A percentile compares a stretch with the other conserved stretches of the same genome.
Evolutionary conservation across 805 yeast genomes (phyloP).

Genomic region (Metschnikowia shivogae): DNA sequence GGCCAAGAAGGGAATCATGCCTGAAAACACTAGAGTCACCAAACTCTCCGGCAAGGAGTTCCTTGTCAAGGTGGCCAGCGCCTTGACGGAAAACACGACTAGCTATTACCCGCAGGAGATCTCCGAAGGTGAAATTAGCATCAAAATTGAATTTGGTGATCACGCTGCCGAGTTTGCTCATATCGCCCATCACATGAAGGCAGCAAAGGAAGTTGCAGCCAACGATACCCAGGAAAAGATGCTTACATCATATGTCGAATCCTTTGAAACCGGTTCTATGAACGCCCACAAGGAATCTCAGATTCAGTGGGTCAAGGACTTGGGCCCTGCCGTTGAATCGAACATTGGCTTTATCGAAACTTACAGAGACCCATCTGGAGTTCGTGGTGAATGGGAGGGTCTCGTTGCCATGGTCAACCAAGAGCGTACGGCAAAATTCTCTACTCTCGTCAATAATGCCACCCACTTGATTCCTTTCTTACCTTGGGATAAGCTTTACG

Average conservation of each 20-base stretch:
- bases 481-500: slow-evolving; percentile 76
- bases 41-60: slow-evolving; percentile 49
- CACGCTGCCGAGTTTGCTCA: slow-evolving; percentile 60
- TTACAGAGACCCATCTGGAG: slow-evolving; percentile 87
- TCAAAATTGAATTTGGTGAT: slow-evolving; percentile 71
- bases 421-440: slow-evolving; percentile 79
- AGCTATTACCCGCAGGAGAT: slow-evolving; percentile 48
- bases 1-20: slow-evolving; percentile 60
- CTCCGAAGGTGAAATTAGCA: slow-evolving; percentile 33
- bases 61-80: slow-evolving; percentile 66
- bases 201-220: slow-evolving; percentile 62
- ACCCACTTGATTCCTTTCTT: slow-evolving; percentile 56
- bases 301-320: slow-evolving; percentile 81
- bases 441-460: slow-evolving; percentile 64
- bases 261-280: slow-evolving; percentile 80
- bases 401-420: slow-evolving; percentile 86
- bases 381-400: slow-evolving; percentile 93
- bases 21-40: slow-evolving; percentile 74
- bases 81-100: slow-evolving; percentile 45
- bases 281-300: slow-evolving; percentile 83
- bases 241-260: slow-evolving; percentile 60
- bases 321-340: slow-evolving; percentile 66
- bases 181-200: slow-evolving; percentile 51
- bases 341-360: slow-evolving; percentile 91
- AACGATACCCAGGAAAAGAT: slow-evolving; percentile 67